Evolutionary conservation across 2,329 filamentous ascomycete species (phyloP).

Genomic region (Lachnellula arida): DNA sequence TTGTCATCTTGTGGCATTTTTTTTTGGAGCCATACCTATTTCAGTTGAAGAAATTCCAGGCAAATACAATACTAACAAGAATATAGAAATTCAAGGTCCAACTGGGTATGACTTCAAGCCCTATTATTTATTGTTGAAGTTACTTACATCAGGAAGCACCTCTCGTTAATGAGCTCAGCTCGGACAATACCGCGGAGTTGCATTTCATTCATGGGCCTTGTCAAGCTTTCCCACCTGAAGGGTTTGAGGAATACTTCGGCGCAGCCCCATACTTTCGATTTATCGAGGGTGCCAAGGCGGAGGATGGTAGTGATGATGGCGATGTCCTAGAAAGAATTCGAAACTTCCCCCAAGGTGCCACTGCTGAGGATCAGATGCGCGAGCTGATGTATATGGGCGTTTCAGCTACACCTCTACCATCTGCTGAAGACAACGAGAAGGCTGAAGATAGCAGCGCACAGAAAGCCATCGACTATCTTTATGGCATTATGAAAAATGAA

Average conservation of each 20-base stretch:
- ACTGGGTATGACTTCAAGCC: constrained; percentile 35
- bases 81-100: constrained; percentile 53
- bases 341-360: constrained; percentile 26
- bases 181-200: constrained; percentile 44
- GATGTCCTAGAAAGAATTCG: constrained; percentile 29
- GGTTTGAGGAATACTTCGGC: constrained; percentile 55
- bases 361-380: constrained; percentile 28
- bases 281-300: constrained; percentile 42
- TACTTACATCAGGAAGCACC: constrained; percentile 35
- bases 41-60: background rate
- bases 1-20: background rate
- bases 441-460: constrained; percentile 18
- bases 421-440: constrained; percentile 1
- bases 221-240: constrained; percentile 45
- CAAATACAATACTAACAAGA: constrained; percentile 7
- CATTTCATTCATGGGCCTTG: constrained; percentile 49
- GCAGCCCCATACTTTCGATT: constrained; percentile 51
- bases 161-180: constrained; percentile 44
- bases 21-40: background rate
- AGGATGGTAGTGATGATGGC: constrained; percentile 16
- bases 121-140: background rate
- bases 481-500: constrained; percentile 42
- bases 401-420: constrained; percentile 7
- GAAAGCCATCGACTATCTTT: constrained; percentile 31
- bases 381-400: constrained; percentile 19